phyloP scores from a whole-genome alignment of 1,284 basidiomycete genomes.

The Taiwanofungus camphoratus region DNA sequence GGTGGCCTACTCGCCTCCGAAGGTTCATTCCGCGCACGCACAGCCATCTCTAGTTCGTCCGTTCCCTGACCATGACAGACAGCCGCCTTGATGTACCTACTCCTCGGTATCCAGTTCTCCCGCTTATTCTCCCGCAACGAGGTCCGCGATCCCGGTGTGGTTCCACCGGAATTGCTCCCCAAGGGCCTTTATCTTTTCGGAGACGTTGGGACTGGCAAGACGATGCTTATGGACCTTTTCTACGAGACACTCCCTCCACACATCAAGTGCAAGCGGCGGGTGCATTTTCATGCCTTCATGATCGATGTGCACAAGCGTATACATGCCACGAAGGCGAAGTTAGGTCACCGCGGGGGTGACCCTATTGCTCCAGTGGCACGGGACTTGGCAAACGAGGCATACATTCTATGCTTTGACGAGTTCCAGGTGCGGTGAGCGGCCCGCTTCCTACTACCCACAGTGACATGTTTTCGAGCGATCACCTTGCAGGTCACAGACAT shows the following conservation, averaged over 20 bases:
- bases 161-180: slow-evolving; percentile 54
- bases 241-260: slow-evolving; percentile 82
- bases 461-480: slow-evolving; percentile 2
- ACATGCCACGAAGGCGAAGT: slow-evolving; percentile 70
- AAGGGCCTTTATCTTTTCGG: slow-evolving; percentile 96
- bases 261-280: slow-evolving; percentile 74
- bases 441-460: neutral
- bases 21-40: slow-evolving; percentile 39
- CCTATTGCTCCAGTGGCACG: slow-evolving; percentile 86
- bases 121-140: slow-evolving; percentile 52
- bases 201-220: slow-evolving; percentile 95
- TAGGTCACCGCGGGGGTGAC: slow-evolving; percentile 71
- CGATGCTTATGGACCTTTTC: slow-evolving; percentile 99
- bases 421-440: slow-evolving; percentile 69
- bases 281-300: slow-evolving; percentile 99
- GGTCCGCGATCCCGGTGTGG: slow-evolving; percentile 28
- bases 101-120: slow-evolving; percentile 50
- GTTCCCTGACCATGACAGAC: neutral
- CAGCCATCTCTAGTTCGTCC: slow-evolving; percentile 24
- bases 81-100: neutral
- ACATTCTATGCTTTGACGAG: slow-evolving; percentile 95
- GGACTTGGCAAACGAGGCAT: slow-evolving; percentile 82
- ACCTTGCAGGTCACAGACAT: slow-evolving; percentile 85
- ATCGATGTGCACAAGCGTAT: slow-evolving; percentile 95
- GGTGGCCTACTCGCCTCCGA: slow-evolving; percentile 65